Conservation (phyloP, 176 grass and related monocot genomes). For the sorghum (Sorghum bicolor) region Sorghum_bicolor_NCBIv3 NC_012876.2:9728001-9728500, state of each 20-base stretch:
- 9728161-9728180: neutral
- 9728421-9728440: constrained; percentile 12
- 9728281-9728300: constrained; percentile 17
- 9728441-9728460: constrained; percentile 37
- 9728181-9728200: neutral
- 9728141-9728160: neutral
- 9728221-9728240: constrained; percentile 15
- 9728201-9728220: constrained; percentile 2
- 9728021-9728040: neutral
- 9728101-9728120: neutral
- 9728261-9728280: constrained; percentile 22
- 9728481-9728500: constrained; percentile 8
- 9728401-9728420: neutral
- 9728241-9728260: constrained; percentile 13
- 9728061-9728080: constrained; percentile 1
- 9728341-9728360: constrained; percentile 32
- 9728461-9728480: constrained; percentile 31
- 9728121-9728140: neutral
- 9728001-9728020: neutral
- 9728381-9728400: constrained; percentile 32
- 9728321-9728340: neutral
- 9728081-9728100: constrained; percentile 5
- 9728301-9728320: neutral
- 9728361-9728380: constrained; percentile 30
- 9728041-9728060: constrained; percentile 15